Base-by-base conservation (phyloP, 108 stramenopile genomes). In the Schizochytrium sp. region DNA sequence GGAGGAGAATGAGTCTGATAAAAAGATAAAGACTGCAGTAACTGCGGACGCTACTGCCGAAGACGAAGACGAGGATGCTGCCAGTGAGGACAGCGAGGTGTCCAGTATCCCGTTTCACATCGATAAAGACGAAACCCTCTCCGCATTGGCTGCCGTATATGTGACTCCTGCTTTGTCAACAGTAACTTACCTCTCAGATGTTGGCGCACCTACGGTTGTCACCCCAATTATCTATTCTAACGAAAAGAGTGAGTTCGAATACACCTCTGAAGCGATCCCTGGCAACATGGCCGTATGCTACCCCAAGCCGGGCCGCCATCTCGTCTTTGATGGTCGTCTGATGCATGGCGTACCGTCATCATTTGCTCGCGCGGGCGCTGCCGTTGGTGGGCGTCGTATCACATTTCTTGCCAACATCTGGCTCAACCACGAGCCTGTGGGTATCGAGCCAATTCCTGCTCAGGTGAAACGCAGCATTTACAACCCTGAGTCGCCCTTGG, bases 211-310 rank as follows among this genome's bases (percentile, higher is more conserved):
- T 44, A 69, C 64, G 12, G 64, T 69, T 44, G 64, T 69, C 28
- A 69, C 64, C 64, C 64, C 64, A 15, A 38, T 69, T 44, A 38
- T 69, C 12, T 69, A 69, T 15, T 69, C 64, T 8, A 69, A 69
- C 28, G 64, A 69, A 15, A 69, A 69, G 64, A 38, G 5, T 15
- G 64, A 38, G 2, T 69, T 69, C 28, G 64, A 69, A 69, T 69
- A 69, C 2, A 13, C 64, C 7, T 38, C 64, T 7, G 64, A 69
- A 38, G 64, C 64, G 42, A 69, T 69, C 2, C 64, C 64, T 15
- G 64, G 64, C 64, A 69, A 69, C 64, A 69, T 69, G 64, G 64
- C 64, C 64, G 64, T 69, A 38, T 69, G 64, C 64, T 69, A 69
- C 3, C 64, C 64, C 19, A 12, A 69, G 64, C 42, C 64, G 12